Base-by-base conservation (phyloP, 352 stramenopile genomes). In the Nothophytophthora sp. region DNA sequence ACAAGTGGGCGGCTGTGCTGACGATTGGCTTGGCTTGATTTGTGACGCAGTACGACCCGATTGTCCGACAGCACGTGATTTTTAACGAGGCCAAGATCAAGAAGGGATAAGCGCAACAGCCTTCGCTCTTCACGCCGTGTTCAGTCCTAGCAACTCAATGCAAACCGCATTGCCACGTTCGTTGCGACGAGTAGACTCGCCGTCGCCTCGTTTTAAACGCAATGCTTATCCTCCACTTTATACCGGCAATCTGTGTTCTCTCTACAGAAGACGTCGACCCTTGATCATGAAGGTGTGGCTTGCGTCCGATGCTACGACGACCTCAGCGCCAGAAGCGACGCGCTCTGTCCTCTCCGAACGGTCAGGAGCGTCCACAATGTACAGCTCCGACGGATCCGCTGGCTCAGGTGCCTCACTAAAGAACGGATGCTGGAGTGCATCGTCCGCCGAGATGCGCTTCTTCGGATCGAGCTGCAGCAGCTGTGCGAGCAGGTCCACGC, bases 81-180 rank as follows among this genome's bases (percentile, higher is more conserved):
- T 99, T 99, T 74, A 98, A 96, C 50, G 96, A 99, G 78, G 73
- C 86, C 60, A 99, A 99, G 82, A 98, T 99, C 75, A 93, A 93
- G 72, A 90, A 90, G 67, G 83, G 83, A 56, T 93, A 90, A 83
- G 50, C 35, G 25, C 24, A 13, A 19, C 28, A 15, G 30, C 24
- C 12, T 18, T 41, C 25, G 20, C 53, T 27, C 28, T 38, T 27
- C 33, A 34, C 32, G 41, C 45, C 41, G 49, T 20, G 22, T 35
- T 48, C 46, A 6, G 23, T 50, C 27, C 57, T 50, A 39, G 24
- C 33, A 50, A 38, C 11, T 23, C 40, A 48, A 37, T 57, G 40
- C 23, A 55, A 30, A 30, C 19, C 22, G 23, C 27, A 16, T 47
- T 27, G 52, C 50, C 50, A 50, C 35, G 25, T 29, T 47, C 40